Percentiles rank a stretch among this genome's conserved stretches.
Conservation (phyloP, 2,329 filamentous ascomycete genomes). For the Macrophomina tecta region DNA sequence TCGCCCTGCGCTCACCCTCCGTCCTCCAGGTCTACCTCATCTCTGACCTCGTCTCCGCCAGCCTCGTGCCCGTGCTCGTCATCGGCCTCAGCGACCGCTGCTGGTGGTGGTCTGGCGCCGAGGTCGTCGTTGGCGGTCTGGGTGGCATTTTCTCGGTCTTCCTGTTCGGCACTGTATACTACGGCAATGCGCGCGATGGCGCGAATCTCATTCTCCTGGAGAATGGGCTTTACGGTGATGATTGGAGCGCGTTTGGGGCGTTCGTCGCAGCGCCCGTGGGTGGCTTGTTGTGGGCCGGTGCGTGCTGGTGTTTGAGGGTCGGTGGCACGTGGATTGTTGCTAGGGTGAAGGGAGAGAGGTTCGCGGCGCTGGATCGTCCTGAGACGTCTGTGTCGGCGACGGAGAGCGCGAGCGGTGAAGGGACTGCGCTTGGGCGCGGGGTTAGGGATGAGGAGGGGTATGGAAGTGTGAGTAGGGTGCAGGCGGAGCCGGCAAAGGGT, state of each 20-base stretch:
- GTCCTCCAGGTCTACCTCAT: slow-evolving; percentile 85
- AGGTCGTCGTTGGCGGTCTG: slow-evolving; percentile 78
- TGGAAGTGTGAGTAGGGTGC: slow-evolving; percentile 3
- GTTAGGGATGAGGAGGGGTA: background rate
- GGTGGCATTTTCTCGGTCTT: slow-evolving; percentile 82
- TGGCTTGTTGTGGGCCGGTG: slow-evolving; percentile 73
- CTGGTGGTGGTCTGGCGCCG: slow-evolving; percentile 80
- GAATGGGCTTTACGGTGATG: slow-evolving; percentile 74
- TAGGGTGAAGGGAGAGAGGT: slow-evolving; percentile 64
- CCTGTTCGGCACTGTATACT: slow-evolving; percentile 79
- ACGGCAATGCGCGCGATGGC: slow-evolving; percentile 68
- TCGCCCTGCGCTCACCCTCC: slow-evolving; percentile 75
- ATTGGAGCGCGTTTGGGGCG: slow-evolving; percentile 82
- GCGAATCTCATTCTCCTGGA: slow-evolving; percentile 73
- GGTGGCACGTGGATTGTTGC: slow-evolving; percentile 63
- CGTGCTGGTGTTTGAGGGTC: slow-evolving; percentile 66
- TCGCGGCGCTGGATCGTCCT: slow-evolving; percentile 70
- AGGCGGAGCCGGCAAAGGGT: slow-evolving; percentile 5
- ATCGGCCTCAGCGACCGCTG: slow-evolving; percentile 70
- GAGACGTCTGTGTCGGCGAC: background rate
- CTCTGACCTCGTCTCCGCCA: slow-evolving; percentile 77
- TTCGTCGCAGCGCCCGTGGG: slow-evolving; percentile 82
- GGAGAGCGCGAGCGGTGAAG: background rate
- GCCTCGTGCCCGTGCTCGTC: slow-evolving; percentile 75
- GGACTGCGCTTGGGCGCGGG: background rate